Evolutionary conservation across 2,329 filamentous ascomycete species (phyloP).

Genomic region (Chaetoscypha palmicola): DNA sequence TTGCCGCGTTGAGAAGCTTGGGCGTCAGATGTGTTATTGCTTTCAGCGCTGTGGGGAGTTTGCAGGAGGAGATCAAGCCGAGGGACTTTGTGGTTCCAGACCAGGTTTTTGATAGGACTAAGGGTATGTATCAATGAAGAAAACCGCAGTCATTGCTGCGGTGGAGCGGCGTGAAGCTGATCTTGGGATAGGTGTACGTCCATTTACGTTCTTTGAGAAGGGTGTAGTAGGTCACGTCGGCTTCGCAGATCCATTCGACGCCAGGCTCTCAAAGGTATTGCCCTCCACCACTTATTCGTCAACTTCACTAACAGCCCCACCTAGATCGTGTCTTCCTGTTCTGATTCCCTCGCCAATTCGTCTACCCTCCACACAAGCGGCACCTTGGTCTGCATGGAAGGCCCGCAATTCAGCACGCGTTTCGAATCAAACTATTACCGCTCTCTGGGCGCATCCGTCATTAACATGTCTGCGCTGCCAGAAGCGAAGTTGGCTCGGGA

Average conservation of each 20-base stretch:
- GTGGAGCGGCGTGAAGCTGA: background rate
- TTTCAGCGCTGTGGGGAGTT: slow-evolving; percentile 88
- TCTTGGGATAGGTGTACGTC: slow-evolving; percentile 52
- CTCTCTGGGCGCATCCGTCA: slow-evolving; percentile 84
- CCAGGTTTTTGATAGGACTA: slow-evolving; percentile 95
- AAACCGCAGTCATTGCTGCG: background rate
- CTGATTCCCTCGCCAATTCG: too few species aligned
- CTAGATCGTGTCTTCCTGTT: too few species aligned
- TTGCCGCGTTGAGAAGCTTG: slow-evolving; percentile 87
- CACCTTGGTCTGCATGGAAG: slow-evolving; percentile 92
- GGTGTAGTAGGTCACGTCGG: slow-evolving; percentile 91
- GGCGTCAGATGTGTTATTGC: slow-evolving; percentile 89
- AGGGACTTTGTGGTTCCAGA: slow-evolving; percentile 96
- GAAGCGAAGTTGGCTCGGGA: slow-evolving; percentile 95
- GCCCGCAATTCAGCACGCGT: slow-evolving; percentile 95
- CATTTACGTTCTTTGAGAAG: slow-evolving; percentile 92
- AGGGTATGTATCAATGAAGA: slow-evolving; percentile 49
- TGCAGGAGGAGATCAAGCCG: slow-evolving; percentile 88
- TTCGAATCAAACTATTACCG: slow-evolving; percentile 96
- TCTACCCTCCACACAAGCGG: slow-evolving; percentile 78
- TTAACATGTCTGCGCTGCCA: slow-evolving; percentile 96
- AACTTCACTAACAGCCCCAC: too few species aligned
- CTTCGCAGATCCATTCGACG: slow-evolving; percentile 93
- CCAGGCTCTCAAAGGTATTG: too few species aligned
- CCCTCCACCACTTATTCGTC: too few species aligned